Base-by-base conservation (phyloP, 2,329 filamentous ascomycete species). In the Claviceps maximensis region DNA sequence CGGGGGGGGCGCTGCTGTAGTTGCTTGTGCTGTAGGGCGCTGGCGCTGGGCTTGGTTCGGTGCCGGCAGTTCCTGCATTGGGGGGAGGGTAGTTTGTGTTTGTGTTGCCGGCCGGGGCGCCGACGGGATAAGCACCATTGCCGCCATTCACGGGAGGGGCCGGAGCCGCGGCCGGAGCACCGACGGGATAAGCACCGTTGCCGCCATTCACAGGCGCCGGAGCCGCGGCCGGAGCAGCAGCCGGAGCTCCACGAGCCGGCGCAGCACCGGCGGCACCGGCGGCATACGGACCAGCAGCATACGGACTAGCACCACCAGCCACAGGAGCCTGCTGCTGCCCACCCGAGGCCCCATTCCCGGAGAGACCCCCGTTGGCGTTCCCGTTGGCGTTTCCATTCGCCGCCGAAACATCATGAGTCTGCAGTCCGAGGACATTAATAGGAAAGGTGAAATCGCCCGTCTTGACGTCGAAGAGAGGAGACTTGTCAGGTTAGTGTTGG, bases 341-440 rank as follows among this genome's bases (percentile, higher is more conserved):
- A 23, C 31, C 31, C 31, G 31, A 33, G 31, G 31, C 31, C 7
- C 44, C n/a, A 15, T 52, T 52, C 10, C 33, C 51, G 10, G 25
- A 9, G 12, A 52, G 33, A 33, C 2, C 9, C 8, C 31, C 31
- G 2, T 33, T 33, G 8, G 31, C 31, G 9, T 33, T 33, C 8
- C 31, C 31, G 9, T 33, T 33, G 31, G 31, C 31, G 2, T 47
- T 52, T 4, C 36, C 38, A 2, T 52, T 49, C 45, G 12, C 7
- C 3, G 51, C 51, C 8, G 33, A 41, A 6, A 52, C 51, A 10
- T 47, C 36, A 15, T 52, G 33, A 6, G 36, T 47, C 38, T 52
- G 51, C 33, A 31, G 25, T 3, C 51, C 51, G 10, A 52, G 27
- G 19, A 52, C 51, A 9, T 52, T 52, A 8, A 52, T 15, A 12